phyloP scores from a whole-genome alignment of 371 early-diverging fungal genomes.

The Mucor sp. region DNA sequence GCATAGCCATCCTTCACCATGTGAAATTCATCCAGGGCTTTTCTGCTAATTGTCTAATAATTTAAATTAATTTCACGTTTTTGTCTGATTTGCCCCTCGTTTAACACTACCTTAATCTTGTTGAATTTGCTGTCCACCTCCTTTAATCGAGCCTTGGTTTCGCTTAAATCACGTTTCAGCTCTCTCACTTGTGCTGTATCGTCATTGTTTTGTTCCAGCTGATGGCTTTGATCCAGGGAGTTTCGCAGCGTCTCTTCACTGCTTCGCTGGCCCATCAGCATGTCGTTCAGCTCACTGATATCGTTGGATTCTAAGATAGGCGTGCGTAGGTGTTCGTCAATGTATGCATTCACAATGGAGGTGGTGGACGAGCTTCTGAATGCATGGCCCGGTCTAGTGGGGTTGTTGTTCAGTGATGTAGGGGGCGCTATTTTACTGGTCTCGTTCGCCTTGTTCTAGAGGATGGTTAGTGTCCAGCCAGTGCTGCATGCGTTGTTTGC shows the following conservation, averaged over 20 bases:
- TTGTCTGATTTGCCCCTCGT: not conserved
- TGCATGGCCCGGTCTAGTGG: not conserved
- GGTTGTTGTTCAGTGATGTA: not conserved
- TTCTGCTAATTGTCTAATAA: constrained; percentile 42
- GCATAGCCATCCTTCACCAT: constrained; percentile 47
- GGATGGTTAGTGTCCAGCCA: not conserved
- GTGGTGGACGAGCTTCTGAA: constrained; percentile 26
- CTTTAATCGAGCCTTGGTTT: constrained; percentile 29
- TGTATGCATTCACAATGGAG: constrained; percentile 33
- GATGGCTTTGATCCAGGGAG: constrained; percentile 8
- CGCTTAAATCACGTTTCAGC: constrained; percentile 29
- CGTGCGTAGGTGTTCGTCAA: constrained; percentile 12
- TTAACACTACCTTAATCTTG: constrained; percentile 40
- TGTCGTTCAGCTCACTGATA: constrained; percentile 21
- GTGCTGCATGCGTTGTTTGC: not conserved
- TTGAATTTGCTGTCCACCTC: constrained; percentile 47
- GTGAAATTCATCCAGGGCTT: constrained; percentile 51
- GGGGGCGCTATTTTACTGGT: not conserved
- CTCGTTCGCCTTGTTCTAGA: not conserved
- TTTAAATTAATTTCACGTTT: not conserved
- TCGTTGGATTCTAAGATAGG: constrained; percentile 17
- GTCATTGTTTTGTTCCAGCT: not conserved
- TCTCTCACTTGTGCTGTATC: constrained; percentile 10
- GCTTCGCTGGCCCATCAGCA: constrained; percentile 19
- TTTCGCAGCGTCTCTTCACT: constrained; percentile 23